Evolutionary conservation across 2,329 filamentous ascomycete species (phyloP).

Genomic region (Nothophoma quercina): DNA sequence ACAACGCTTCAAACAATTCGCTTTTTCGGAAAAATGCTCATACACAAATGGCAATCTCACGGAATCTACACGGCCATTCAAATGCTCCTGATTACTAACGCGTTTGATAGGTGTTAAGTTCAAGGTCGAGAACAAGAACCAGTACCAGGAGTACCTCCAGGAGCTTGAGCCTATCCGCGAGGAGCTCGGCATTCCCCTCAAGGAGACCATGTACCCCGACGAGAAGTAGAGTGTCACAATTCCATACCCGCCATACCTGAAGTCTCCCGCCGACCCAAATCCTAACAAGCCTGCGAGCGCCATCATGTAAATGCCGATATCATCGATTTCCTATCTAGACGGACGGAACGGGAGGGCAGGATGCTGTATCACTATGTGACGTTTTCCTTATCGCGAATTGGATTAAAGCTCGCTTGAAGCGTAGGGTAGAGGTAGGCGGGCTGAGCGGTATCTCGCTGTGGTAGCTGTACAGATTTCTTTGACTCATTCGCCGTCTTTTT

Average conservation of each 20-base stretch:
- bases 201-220: slow-evolving; percentile 88
- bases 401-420: slow-evolving; percentile 18
- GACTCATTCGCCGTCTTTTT: not conserved
- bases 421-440: slow-evolving; percentile 15
- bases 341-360: slow-evolving; percentile 25
- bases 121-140: slow-evolving; percentile 98
- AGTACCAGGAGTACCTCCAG: slow-evolving; percentile 95
- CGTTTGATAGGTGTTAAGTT: slow-evolving; percentile 82
- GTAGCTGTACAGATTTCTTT: slow-evolving; percentile 40
- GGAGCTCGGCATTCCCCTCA: slow-evolving; percentile 89
- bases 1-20: not conserved
- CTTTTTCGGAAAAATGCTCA: not conserved
- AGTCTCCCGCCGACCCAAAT: slow-evolving; percentile 20
- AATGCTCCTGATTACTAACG: slow-evolving; percentile 33
- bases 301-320: slow-evolving; percentile 32
- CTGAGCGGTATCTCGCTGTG: slow-evolving; percentile 37
- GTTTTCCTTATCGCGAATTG: slow-evolving; percentile 27
- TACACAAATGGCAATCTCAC: not conserved
- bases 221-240: slow-evolving; percentile 38
- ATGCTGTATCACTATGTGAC: slow-evolving; percentile 40
- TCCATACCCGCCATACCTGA: slow-evolving; percentile 19
- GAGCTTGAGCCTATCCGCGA: slow-evolving; percentile 92
- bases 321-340: slow-evolving; percentile 33
- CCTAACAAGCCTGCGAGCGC: slow-evolving; percentile 22
- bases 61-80: slow-evolving; percentile 13